A percentile compares a stretch with the other conserved stretches of the same genome.
Conservation (phyloP, 2,329 filamentous ascomycete genomes). For the Pseudocercospora pini-densiflorae region DNA sequence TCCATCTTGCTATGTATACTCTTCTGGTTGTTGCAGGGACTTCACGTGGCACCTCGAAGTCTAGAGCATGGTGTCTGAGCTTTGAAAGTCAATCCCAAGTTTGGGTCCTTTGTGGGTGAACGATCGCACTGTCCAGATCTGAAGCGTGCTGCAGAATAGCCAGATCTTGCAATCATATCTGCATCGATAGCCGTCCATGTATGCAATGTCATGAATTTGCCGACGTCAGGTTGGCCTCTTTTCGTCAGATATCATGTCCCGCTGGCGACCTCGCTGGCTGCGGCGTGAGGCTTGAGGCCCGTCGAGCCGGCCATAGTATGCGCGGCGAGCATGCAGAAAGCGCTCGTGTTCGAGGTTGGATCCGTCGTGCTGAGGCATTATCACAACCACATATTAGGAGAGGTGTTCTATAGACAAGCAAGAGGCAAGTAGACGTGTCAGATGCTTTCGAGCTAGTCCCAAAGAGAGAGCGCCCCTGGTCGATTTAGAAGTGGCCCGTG, state of each 20-base stretch:
- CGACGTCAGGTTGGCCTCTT: neutral
- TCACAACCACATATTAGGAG: neutral
- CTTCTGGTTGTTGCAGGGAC: neutral
- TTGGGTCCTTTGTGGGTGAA: neutral
- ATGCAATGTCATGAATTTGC: neutral
- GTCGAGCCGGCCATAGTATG: neutral
- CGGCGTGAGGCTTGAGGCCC: neutral
- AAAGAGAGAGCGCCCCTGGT: neutral
- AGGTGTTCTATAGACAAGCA: neutral
- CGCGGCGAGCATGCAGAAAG: neutral
- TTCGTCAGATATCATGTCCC: neutral
- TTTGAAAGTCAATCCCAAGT: neutral
- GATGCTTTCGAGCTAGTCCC: neutral
- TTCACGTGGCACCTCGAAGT: conserved; percentile 1
- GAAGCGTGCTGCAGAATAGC: neutral
- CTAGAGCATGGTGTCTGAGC: neutral
- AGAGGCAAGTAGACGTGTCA: neutral
- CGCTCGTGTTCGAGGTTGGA: neutral
- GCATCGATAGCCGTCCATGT: neutral
- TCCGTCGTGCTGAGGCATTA: neutral
- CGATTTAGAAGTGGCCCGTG: neutral
- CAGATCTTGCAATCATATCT: neutral
- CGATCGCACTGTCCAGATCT: neutral
- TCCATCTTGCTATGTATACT: conserved; percentile 2
- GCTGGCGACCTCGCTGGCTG: neutral